Evolutionary conservation across 805 yeast genomes (phyloP).

Genomic region (Candida silvicultrix): DNA sequence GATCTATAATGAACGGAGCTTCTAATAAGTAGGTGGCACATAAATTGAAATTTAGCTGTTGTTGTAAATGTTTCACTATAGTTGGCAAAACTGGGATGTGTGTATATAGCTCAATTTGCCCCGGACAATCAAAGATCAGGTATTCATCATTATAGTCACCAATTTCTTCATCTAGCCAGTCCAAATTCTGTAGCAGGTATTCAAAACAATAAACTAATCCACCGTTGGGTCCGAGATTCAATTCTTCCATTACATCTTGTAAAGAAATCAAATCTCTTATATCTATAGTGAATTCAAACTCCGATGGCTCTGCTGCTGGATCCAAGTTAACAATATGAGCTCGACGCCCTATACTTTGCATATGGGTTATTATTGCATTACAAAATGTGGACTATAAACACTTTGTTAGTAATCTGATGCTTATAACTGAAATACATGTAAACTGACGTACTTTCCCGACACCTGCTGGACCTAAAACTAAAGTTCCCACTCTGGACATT

Average conservation of each 20-base stretch:
- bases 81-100: slow-evolving; percentile 92
- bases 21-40: slow-evolving; percentile 92
- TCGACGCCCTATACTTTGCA: slow-evolving; percentile 85
- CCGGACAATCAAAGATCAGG: slow-evolving; percentile 93
- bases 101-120: slow-evolving; percentile 91
- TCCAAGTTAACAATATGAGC: slow-evolving; percentile 94
- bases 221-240: slow-evolving; percentile 90
- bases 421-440: no score
- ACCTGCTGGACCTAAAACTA: slow-evolving; percentile 97
- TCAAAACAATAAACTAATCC: slow-evolving; percentile 92
- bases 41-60: slow-evolving; percentile 72
- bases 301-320: slow-evolving; percentile 94
- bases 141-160: slow-evolving; percentile 96
- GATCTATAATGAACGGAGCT: slow-evolving; percentile 89
- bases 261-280: slow-evolving; percentile 78
- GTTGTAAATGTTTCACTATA: slow-evolving; percentile 77
- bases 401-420: slow-evolving; percentile 11
- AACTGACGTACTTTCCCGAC: slow-evolving; percentile 73
- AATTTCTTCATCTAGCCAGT: slow-evolving; percentile 96
- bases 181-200: slow-evolving; percentile 79
- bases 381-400: slow-evolving; percentile 66
- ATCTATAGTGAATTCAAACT: slow-evolving; percentile 88
- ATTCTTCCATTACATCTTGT: slow-evolving; percentile 89
- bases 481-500: slow-evolving; percentile 93
- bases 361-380: slow-evolving; percentile 76